A percentile compares a stretch with the other conserved stretches of the same genome.
phyloP scores from a whole-genome alignment of 352 stramenopile species.

The Phytophthora sp. region DNA sequence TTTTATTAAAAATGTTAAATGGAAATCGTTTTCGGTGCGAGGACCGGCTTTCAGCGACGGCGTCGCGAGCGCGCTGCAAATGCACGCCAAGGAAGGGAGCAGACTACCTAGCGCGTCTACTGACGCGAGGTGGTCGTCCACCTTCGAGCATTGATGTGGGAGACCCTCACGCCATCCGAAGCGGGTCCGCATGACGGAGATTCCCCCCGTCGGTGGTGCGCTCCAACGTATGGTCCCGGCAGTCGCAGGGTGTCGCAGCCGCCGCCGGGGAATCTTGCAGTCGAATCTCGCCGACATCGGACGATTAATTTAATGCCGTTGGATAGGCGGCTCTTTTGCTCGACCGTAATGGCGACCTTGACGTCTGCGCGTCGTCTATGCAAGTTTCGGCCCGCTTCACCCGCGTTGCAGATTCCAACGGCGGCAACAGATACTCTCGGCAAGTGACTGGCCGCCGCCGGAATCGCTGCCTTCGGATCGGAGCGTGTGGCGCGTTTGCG shows the following conservation, averaged over 20 bases:
- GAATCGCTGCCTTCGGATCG: not conserved
- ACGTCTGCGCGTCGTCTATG: not conserved
- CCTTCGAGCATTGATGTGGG: not conserved
- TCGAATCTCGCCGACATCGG: conserved; percentile 1
- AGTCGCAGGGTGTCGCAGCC: not conserved
- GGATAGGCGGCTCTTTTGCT: not conserved
- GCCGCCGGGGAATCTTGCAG: conserved; percentile 6
- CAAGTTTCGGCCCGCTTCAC: not conserved
- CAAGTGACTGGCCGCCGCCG: no score
- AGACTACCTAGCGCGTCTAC: no score
- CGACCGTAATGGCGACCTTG: not conserved
- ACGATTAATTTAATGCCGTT: conserved; percentile 7
- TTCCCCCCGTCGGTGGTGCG: not conserved
- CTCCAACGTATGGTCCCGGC: not conserved
- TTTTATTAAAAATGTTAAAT: no score
- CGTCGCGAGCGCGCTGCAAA: no score
- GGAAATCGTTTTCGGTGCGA: no score
- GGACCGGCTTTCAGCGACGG: no score
- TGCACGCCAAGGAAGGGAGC: no score
- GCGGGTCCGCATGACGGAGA: not conserved
- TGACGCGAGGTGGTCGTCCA: no score
- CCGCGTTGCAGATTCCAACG: no score
- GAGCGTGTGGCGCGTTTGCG: not conserved
- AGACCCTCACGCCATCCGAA: not conserved
- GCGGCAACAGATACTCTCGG: no score